Conservation (phyloP, 306 rosid genomes). For the Myrica gale region DNA sequence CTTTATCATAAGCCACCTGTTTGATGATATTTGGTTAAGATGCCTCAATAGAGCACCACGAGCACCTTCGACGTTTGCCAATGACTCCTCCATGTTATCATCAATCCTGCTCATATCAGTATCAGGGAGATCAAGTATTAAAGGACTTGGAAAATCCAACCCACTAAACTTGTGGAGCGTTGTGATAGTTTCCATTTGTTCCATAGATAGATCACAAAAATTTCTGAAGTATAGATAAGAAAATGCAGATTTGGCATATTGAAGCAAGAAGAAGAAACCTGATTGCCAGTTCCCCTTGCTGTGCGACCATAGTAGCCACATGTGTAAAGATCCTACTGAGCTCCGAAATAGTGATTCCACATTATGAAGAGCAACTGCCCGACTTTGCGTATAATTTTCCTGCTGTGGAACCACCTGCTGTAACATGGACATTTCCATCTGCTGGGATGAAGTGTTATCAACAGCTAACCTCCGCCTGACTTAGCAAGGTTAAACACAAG, state of each 20-base stretch:
- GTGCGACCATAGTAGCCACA: slow-evolving; percentile 97
- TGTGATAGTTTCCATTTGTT: slow-evolving; percentile 5
- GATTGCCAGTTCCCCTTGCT: slow-evolving; percentile 97
- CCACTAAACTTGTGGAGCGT: slow-evolving; percentile 1
- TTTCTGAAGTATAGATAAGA: slow-evolving; percentile 3
- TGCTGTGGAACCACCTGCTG: slow-evolving; percentile 93
- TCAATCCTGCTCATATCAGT: slow-evolving; percentile 63
- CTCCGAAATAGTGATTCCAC: slow-evolving; percentile 93
- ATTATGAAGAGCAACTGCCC: slow-evolving; percentile 77
- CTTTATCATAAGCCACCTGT: slow-evolving; percentile 87
- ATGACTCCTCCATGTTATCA: slow-evolving; percentile 89
- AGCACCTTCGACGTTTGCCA: slow-evolving; percentile 92
- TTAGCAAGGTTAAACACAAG: slow-evolving; percentile 36
- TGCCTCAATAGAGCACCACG: slow-evolving; percentile 76
- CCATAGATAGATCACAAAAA: slow-evolving; percentile 12
- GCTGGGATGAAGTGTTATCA: slow-evolving; percentile 82
- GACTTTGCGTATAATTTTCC: slow-evolving; percentile 64
- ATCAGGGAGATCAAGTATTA: slow-evolving; percentile 30
- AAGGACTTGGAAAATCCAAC: slow-evolving; percentile 20
- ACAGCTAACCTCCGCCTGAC: slow-evolving; percentile 84
- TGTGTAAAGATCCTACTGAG: slow-evolving; percentile 88
- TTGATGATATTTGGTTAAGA: slow-evolving; percentile 81
- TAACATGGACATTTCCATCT: slow-evolving; percentile 92
- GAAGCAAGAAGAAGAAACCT: slow-evolving; percentile 52
- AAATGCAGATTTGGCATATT: slow-evolving; percentile 12